Percentiles rank a stretch among this genome's conserved stretches.
phyloP scores from a whole-genome alignment of 2,329 filamentous ascomycete genomes.

The Didymella pomorum region DNA sequence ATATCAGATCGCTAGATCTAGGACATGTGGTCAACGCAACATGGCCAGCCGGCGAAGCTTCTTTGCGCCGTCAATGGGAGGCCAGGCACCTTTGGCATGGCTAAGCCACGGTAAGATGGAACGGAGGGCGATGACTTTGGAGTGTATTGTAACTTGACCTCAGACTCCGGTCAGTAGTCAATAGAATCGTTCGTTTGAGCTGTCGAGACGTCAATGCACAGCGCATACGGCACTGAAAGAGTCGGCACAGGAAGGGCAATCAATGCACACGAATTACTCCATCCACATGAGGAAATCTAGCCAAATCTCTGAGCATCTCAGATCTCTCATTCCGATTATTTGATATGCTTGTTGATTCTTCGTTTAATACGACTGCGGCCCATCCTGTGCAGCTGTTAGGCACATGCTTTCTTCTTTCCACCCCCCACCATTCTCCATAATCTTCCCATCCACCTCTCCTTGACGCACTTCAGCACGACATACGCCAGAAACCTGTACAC shows the following conservation, averaged over 20 bases:
- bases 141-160: not conserved
- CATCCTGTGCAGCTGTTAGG: not conserved
- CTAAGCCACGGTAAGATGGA: too few species aligned
- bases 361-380: not conserved
- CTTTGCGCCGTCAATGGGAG: too few species aligned
- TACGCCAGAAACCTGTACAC: constrained; percentile 72
- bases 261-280: too few species aligned
- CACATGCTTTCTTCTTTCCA: constrained; percentile 19
- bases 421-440: constrained; percentile 39
- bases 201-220: not conserved
- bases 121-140: not conserved
- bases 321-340: too few species aligned
- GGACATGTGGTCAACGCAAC: too few species aligned
- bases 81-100: too few species aligned
- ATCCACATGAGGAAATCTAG: too few species aligned
- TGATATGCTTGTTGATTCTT: too few species aligned
- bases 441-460: constrained; percentile 60
- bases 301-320: too few species aligned
- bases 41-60: too few species aligned
- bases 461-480: constrained; percentile 62
- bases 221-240: not conserved
- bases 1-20: too few species aligned
- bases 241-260: too few species aligned
- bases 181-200: not conserved
- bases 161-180: not conserved